Base-by-base conservation (phyloP, 345 rosid genomes). In the Aurinia saxatilis region DNA sequence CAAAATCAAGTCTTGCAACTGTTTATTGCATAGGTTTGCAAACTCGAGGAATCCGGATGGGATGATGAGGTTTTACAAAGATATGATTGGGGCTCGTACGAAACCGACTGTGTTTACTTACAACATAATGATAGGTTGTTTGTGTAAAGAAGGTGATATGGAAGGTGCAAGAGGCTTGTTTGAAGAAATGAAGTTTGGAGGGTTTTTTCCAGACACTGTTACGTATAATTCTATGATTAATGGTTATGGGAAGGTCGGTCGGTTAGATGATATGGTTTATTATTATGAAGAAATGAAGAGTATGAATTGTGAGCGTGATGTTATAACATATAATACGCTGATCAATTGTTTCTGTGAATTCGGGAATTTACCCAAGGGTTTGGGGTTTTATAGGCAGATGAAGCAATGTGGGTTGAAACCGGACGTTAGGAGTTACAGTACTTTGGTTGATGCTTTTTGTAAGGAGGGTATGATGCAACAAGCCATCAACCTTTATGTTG, bases 201-300 rank as follows among this genome's bases (percentile, higher is more conserved):
- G 86, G 16, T 53, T 82, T 60, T 53, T 66, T 19, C 88, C 90
- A 2, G 95, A 87, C 60, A 72, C 78, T 57, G 90, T 87, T 11
- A 87, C 90, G 0, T 86, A 86, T 66, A 87, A 87, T 37, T 66
- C 90, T 42, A 78, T 87, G 59, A 76, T 87, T 63, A 86, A 82
- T 73, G 90, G 95, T 18, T 80, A 60, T 39, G 95, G 90, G 15
- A 87, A 84, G 66, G 67, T 67, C 5, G 90, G 88, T 3, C 54
- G 75, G 11, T 65, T 82, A 58, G 84, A 82, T 57, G 81, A 84
- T 55, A 49, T 74, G 0, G 53, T 78, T 63, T 62, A 11, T 17
- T 30, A 71, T 42, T 79, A 77, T 12, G 78, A 82, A 63, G 88
- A 86, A 58, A 82, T 87, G 95, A 82, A 82, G 79, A 27, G 31